Evolutionary conservation across 2,329 filamentous ascomycete genomes (phyloP).

Genomic region (Talaromyces sp.): DNA sequence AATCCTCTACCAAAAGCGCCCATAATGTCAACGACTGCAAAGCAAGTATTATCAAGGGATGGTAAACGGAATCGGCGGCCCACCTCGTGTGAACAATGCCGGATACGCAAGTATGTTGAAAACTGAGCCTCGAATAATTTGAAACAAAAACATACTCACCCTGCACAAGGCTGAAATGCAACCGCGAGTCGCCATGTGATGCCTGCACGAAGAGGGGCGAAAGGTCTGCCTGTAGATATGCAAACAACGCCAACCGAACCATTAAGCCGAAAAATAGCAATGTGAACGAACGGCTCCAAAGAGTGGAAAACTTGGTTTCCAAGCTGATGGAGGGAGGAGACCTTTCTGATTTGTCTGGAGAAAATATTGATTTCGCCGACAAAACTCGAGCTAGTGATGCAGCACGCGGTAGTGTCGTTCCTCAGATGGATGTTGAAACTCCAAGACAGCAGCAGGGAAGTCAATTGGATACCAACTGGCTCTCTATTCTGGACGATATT

Average conservation of each 20-base stretch:
- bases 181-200: slow-evolving; percentile 9
- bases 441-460: neutral
- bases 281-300: slow-evolving; percentile 51
- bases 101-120: slow-evolving; percentile 7
- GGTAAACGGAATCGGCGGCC: slow-evolving; percentile 10
- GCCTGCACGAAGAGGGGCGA: slow-evolving; percentile 8
- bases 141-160: neutral
- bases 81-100: slow-evolving; percentile 12
- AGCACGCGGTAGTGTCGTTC: neutral
- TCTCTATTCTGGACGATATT: slow-evolving; percentile 11
- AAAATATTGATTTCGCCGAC: neutral
- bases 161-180: slow-evolving; percentile 6
- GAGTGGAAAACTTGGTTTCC: slow-evolving; percentile 10
- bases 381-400: neutral
- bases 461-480: slow-evolving; percentile 4
- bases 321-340: neutral
- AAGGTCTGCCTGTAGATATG: slow-evolving; percentile 7
- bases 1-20: neutral
- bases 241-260: slow-evolving; percentile 9
- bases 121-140: neutral
- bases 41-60: slow-evolving; percentile 5
- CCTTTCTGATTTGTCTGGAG: neutral
- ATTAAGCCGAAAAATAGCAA: slow-evolving; percentile 42
- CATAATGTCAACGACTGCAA: neutral
- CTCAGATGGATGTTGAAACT: neutral